phyloP scores from a whole-genome alignment of 768 basidiomycete genomes.

The Asterophora parasitica region DNA sequence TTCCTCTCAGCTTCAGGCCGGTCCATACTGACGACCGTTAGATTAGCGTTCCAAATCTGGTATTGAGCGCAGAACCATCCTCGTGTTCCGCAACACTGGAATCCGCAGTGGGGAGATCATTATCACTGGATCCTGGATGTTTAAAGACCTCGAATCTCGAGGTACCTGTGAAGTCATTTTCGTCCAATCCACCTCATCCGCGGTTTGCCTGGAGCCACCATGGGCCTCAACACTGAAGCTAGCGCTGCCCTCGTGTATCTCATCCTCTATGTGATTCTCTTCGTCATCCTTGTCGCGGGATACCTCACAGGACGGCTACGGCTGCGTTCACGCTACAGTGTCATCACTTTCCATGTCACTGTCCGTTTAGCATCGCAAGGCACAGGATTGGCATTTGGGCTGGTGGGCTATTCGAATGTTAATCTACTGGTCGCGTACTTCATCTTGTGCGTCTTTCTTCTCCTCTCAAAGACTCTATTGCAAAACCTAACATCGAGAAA shows the following conservation, averaged over 20 bases:
- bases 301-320: slow-evolving; percentile 24
- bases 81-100: neutral
- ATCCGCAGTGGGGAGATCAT: slow-evolving; percentile 3
- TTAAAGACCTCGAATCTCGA: neutral
- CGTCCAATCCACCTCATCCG: neutral
- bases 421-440: slow-evolving; percentile 28
- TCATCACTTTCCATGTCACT: slow-evolving; percentile 28
- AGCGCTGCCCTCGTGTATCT: slow-evolving; percentile 30
- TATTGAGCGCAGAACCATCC: too few relatives aligned
- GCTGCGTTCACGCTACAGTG: slow-evolving; percentile 27
- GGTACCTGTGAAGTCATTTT: neutral
- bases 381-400: slow-evolving; percentile 30
- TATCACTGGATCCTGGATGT: slow-evolving; percentile 1
- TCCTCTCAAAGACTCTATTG: neutral
- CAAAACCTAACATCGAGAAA: neutral
- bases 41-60: too few relatives aligned
- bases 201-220: neutral
- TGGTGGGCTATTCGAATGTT: slow-evolving; percentile 24
- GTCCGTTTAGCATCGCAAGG: slow-evolving; percentile 32
- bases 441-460: slow-evolving; percentile 17
- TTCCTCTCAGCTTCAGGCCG: too few relatives aligned
- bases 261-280: slow-evolving; percentile 27
- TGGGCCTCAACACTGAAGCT: slow-evolving; percentile 22
- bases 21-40: too few relatives aligned
- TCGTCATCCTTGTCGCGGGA: slow-evolving; percentile 24